Evolutionary conservation across 345 rosid species (phyloP).

Genomic region (Aegle marmelos): DNA sequence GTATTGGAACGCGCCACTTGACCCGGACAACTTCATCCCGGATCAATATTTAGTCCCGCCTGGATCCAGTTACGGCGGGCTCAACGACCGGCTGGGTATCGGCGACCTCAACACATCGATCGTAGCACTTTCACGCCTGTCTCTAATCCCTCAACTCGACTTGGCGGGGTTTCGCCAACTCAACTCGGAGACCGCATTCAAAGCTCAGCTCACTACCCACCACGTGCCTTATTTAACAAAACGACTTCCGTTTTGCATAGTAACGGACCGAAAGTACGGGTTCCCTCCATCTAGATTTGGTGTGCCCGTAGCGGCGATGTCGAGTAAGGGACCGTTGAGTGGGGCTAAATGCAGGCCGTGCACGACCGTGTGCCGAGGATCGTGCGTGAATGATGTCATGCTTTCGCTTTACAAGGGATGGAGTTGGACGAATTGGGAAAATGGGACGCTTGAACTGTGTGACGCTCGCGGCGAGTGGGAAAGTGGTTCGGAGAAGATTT

Average conservation of each 20-base stretch:
- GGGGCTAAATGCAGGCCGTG: constrained; percentile 97
- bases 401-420: constrained; percentile 42
- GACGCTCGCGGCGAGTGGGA: constrained; percentile 73
- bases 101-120: constrained; percentile 61
- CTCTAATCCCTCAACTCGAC: constrained; percentile 68
- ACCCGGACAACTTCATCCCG: constrained; percentile 53
- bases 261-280: constrained; percentile 57
- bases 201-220: constrained; percentile 63
- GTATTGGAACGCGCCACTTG: constrained; percentile 70
- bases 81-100: constrained; percentile 87
- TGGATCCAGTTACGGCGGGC: constrained; percentile 87
- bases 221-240: constrained; percentile 38
- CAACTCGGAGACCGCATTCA: constrained; percentile 86
- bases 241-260: constrained; percentile 71
- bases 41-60: constrained; percentile 70
- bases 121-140: constrained; percentile 78
- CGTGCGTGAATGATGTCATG: constrained; percentile 62
- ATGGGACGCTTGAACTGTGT: constrained; percentile 58
- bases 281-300: constrained; percentile 69
- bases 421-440: constrained; percentile 95
- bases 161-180: constrained; percentile 47
- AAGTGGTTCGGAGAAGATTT: constrained; percentile 64
- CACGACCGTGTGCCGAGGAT: constrained; percentile 46
- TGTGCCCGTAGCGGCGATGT: constrained; percentile 78
- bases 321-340: constrained; percentile 82